These are phyloP conservation scores for Phlyctochytrium arcticum DNA, from an alignment of 192 early-diverging fungal genomes.

Conservation along the genomic window DNA sequence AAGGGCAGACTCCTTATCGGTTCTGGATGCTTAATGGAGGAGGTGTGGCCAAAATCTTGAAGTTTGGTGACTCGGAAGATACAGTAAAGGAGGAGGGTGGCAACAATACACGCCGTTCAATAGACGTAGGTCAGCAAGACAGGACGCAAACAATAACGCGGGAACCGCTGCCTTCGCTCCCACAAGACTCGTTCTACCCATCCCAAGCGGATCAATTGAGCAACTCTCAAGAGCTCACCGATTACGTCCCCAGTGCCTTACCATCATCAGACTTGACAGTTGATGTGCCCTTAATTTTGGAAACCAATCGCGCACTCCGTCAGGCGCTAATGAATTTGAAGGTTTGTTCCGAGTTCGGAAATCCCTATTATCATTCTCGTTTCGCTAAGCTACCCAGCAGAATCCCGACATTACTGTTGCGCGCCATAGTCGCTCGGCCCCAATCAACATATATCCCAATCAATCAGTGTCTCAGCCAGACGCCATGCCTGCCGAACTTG, in stretches of 20 bases:
- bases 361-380: no score
- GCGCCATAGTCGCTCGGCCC: background rate
- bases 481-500: background rate
- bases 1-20: no score
- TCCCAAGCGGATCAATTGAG: no score
- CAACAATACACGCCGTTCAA: background rate
- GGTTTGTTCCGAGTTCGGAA: no score
- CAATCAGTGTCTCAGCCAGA: background rate
- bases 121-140: background rate
- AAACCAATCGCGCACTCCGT: slow-evolving; percentile 12
- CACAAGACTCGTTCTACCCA: no score
- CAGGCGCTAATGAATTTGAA: slow-evolving; percentile 1
- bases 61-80: background rate
- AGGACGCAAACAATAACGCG: no score
- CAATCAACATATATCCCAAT: background rate
- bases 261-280: no score
- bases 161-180: background rate
- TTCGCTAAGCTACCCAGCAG: no score
- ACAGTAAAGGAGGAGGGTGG: background rate
- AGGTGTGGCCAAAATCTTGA: background rate
- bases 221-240: background rate
- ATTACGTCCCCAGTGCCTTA: background rate
- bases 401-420: no score
- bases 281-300: slow-evolving; percentile 13
- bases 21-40: no score